Evolutionary conservation across 768 basidiomycete genomes (phyloP).

Genomic region (Glaciozyma antarctica): DNA sequence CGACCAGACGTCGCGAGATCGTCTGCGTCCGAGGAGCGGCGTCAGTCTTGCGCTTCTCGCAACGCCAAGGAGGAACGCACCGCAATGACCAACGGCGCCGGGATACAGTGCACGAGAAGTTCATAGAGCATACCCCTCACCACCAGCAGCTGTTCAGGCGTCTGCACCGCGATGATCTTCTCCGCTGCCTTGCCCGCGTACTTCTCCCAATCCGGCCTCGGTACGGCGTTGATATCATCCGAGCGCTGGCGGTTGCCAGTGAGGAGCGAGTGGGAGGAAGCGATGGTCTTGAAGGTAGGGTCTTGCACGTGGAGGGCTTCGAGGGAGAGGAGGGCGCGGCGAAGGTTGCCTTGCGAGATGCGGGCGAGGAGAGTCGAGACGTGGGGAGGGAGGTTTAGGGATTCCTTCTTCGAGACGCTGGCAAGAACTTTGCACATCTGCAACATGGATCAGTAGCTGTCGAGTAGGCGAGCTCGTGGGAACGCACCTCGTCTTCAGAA

Average conservation of each 20-base stretch:
- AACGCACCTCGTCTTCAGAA: conserved; percentile 57
- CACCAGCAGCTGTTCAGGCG: conserved; percentile 78
- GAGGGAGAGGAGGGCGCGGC: conserved; percentile 86
- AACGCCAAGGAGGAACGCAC: conserved; percentile 43
- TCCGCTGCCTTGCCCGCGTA: conserved; percentile 90
- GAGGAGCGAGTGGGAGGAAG: conserved; percentile 26
- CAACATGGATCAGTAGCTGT: neutral
- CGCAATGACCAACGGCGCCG: conserved; percentile 82
- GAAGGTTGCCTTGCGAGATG: conserved; percentile 78
- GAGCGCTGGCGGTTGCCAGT: conserved; percentile 11
- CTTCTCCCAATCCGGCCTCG: conserved; percentile 99
- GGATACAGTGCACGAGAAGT: conserved; percentile 91
- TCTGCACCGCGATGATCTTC: conserved; percentile 78
- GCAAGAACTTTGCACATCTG: conserved; percentile 74
- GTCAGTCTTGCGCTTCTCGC: neutral
- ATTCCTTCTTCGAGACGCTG: conserved; percentile 68
- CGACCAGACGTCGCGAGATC: conserved; percentile 74
- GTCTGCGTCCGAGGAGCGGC: conserved; percentile 49
- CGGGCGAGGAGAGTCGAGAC: conserved; percentile 65
- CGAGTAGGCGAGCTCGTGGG: neutral
- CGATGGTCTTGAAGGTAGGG: conserved; percentile 24
- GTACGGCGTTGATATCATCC: conserved; percentile 30
- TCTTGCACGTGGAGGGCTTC: conserved; percentile 95
- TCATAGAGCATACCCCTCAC: conserved; percentile 90
- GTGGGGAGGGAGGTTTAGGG: conserved; percentile 69